Percentiles rank a stretch among this genome's conserved stretches.
phyloP scores from a whole-genome alignment of 78 protist species.

The Dictyostelium firmibasis region DNA sequence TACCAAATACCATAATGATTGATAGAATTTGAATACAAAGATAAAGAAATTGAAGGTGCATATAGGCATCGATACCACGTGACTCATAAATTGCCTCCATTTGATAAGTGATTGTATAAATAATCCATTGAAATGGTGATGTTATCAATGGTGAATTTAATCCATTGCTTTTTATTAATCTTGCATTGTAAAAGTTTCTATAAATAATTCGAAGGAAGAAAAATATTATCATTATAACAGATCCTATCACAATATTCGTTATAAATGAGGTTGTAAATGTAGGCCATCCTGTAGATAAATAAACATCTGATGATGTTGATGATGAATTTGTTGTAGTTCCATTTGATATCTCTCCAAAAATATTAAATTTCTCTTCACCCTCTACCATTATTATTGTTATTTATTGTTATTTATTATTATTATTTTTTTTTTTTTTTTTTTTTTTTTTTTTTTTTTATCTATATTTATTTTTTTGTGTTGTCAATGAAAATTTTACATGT shows the following conservation, averaged over 20 bases:
- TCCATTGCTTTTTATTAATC: slow-evolving; percentile 53
- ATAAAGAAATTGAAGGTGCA: slow-evolving; percentile 51
- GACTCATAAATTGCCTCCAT: slow-evolving; percentile 48
- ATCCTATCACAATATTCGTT: slow-evolving; percentile 41
- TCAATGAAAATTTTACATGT: neutral
- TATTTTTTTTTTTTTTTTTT: neutral
- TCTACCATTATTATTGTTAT: neutral
- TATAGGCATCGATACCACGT: slow-evolving; percentile 74
- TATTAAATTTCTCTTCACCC: neutral
- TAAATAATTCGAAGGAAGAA: slow-evolving; percentile 45
- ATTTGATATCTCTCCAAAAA: neutral
- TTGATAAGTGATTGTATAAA: slow-evolving; percentile 11
- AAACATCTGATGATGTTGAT: neutral
- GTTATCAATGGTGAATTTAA: neutral
- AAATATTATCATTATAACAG: slow-evolving; percentile 23
- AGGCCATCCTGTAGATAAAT: slow-evolving; percentile 49
- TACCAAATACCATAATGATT: slow-evolving; percentile 51
- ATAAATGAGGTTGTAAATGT: slow-evolving; percentile 21
- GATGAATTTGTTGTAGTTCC: neutral
- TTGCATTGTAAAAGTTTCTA: slow-evolving; percentile 49
- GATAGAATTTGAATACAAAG: slow-evolving; percentile 29
- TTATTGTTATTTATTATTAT: too few species aligned
- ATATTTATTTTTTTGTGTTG: neutral
- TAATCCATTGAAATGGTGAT: slow-evolving; percentile 40
- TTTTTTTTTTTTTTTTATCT: neutral